phyloP scores from a whole-genome alignment of 2,329 filamentous ascomycete species.

The Periconia macrospinosa region DNA sequence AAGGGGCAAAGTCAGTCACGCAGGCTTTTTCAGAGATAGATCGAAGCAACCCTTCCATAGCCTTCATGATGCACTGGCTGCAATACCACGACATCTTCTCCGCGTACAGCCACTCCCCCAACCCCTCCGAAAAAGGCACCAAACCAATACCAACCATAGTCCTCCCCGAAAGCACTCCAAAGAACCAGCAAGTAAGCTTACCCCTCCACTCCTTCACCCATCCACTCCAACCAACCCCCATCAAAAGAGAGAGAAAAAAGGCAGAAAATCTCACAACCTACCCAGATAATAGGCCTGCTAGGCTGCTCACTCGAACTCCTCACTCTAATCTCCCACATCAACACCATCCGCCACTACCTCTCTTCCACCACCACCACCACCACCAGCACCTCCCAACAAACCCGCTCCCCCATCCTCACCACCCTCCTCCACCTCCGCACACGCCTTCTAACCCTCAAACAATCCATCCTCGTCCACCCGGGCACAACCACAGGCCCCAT shows the following conservation, averaged over 20 bases:
- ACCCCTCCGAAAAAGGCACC: conserved; percentile 28
- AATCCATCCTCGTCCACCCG: conserved; percentile 24
- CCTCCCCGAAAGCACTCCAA: conserved; percentile 31
- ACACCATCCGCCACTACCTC: conserved; percentile 23
- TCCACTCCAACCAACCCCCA: not conserved
- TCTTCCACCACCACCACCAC: too few relatives aligned
- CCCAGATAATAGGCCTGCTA: conserved; percentile 51
- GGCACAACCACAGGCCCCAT: conserved; percentile 30
- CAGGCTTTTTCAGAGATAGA: conserved; percentile 23
- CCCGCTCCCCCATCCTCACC: not conserved
- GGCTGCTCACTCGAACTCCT: conserved; percentile 54
- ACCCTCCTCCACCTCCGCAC: conserved; percentile 12
- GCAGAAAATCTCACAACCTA: not conserved
- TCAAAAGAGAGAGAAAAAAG: not conserved
- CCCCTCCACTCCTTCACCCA: too few relatives aligned
- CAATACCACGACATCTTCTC: conserved; percentile 53
- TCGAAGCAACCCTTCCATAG: conserved; percentile 28
- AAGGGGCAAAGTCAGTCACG: conserved; percentile 47
- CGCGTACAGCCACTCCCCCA: conserved; percentile 43
- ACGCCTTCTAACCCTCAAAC: conserved; percentile 22
- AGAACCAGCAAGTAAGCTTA: conserved; percentile 34
- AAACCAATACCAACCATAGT: conserved; percentile 28
- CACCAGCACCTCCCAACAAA: not conserved
- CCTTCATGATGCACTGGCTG: conserved; percentile 52
- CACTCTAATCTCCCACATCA: conserved; percentile 48